Evolutionary conservation across 352 stramenopile species (phyloP), one percentile per base, ranked within the genome.

Genomic region (Aphanomyces euteiches): DNA sequence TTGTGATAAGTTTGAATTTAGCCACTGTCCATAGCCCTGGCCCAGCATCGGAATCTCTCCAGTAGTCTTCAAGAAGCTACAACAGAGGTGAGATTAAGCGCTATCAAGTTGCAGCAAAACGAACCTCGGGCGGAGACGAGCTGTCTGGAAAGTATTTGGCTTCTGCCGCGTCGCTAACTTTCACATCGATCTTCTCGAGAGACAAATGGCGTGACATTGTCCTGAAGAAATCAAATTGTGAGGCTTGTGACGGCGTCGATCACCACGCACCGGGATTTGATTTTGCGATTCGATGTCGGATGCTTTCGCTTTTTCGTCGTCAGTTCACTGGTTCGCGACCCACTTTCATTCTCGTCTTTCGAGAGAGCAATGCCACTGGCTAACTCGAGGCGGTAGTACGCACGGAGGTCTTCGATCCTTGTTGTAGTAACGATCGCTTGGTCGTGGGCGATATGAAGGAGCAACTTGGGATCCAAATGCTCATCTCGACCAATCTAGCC

Each of bases 371-470:
- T 92, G 0, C 82, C 86, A 2, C 85, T 90, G 6, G 87, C 87
- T 1, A 93, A 67, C 53, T 93, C 85, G 4, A 95, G 77, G 10
- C 87, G 84, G 66, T 95, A 86, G 28, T 93, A 85, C 3, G 85
- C 87, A 67, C 87, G 75, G 74, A 95, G 93, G 64, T 93, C 87
- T 73, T 95, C 87, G 43, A 95, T 83, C 40, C 85, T 81, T 4
- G 79, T 74, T 43, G 82, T 79, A 65, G 86, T 83, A 3, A 93
- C 84, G 15, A 79, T 81, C 7, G 92, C 83, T 57, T 93, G 87
- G 17, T 81, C 79, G 57, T 79, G 78, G 2, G 84, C 80, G 5
- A 83, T 69, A 36, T 81, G 74, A 63, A 93, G 70, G 15, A 95
- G 71, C 17, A 68, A 69, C 21, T 78, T 56, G 4, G 80, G 77